Evolutionary conservation across 2,329 filamentous ascomycete genomes (phyloP), one percentile per base, ranked within the genome.

Genomic region (Aspergillus fischeri): DNA sequence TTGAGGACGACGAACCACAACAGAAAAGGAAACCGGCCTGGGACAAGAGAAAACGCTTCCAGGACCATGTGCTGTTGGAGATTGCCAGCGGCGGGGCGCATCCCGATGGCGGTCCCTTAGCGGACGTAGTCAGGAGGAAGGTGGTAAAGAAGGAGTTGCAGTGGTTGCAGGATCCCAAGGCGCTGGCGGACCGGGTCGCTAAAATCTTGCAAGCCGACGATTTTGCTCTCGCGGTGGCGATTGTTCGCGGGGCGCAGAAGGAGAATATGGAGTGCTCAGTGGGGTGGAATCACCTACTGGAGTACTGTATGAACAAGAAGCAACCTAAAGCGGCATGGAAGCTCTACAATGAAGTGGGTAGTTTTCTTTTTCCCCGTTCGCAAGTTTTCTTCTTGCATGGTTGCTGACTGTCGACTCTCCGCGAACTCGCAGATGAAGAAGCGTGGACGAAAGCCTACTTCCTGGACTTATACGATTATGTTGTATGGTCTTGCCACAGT

Each of bases 221-320:
- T 32, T 82, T 82, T 41, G 83, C 86, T 2, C 86, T 91, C 67
- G 91, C 92, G 27, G 73, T 88, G 45, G 77, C 84, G 21, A 72
- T 96, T 58, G 83, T 88, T 41, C 85, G 88, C 57, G 78, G 82
- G 64, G 88, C 88, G 25, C 67, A 73, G n/a, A 91, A 86, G 71
- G 85, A 82, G 63, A 73, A 79, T 0, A 80, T 83, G 62, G 77
- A 86, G 57, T 86, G 88, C 61, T 78, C 84, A 3, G 92, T 95
- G 57, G 86, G 89, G 57, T 99, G 93, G 92, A 97, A 97, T 73
- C 84, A 90, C 68, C 74, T 96, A 48, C 87, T 99, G 56, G 83
- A 87, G 56, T 85, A 91, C 72, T 79, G 85, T 60, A 76, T 97
- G 71, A 75, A 81, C 45, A 78, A 85, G 25, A 79, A 83, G 45